Evolutionary conservation across 208 protist species (phyloP).

Genomic region (Trypanosomatidae sp.): DNA sequence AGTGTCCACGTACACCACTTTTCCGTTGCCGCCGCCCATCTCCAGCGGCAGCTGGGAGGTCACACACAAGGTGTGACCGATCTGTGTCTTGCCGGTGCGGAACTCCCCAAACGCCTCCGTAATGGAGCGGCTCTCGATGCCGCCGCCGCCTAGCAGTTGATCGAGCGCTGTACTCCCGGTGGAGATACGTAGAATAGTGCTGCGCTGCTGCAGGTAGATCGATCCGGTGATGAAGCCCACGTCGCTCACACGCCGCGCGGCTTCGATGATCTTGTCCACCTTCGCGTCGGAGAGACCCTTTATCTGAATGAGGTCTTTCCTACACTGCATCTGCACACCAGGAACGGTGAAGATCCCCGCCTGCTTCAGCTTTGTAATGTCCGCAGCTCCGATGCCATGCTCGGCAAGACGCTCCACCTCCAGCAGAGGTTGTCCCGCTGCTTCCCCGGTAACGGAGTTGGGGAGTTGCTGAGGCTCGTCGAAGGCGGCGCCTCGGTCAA

Average conservation of each 20-base stretch:
- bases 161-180: constrained; percentile 95
- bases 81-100: constrained; percentile 98
- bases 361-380: constrained; percentile 90
- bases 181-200: constrained; percentile 89
- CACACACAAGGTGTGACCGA: constrained; percentile 98
- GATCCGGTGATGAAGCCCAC: constrained; percentile 90
- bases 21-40: constrained; percentile 93
- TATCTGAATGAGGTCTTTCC: constrained; percentile 90
- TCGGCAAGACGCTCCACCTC: constrained; percentile 92
- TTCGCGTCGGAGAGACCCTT: constrained; percentile 99
- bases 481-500: constrained; percentile 14
- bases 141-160: constrained; percentile 93
- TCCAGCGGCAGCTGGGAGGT: constrained; percentile 94
- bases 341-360: constrained; percentile 92
- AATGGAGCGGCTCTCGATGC: constrained; percentile 96
- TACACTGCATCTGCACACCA: constrained; percentile 92
- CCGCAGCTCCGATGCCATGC: constrained; percentile 84
- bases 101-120: constrained; percentile 99
- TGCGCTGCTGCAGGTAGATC: constrained; percentile 86
- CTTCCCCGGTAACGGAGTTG: constrained; percentile 23
- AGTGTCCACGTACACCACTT: constrained; percentile 98
- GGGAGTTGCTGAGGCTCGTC: constrained; percentile 19
- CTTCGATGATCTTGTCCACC: constrained; percentile 98
- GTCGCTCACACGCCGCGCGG: constrained; percentile 86
- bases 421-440: constrained; percentile 45